These are phyloP conservation scores for Lasiosphaeria hispida DNA, from an alignment of 495 filamentous ascomycete species.

Conservation along the genomic window DNA sequence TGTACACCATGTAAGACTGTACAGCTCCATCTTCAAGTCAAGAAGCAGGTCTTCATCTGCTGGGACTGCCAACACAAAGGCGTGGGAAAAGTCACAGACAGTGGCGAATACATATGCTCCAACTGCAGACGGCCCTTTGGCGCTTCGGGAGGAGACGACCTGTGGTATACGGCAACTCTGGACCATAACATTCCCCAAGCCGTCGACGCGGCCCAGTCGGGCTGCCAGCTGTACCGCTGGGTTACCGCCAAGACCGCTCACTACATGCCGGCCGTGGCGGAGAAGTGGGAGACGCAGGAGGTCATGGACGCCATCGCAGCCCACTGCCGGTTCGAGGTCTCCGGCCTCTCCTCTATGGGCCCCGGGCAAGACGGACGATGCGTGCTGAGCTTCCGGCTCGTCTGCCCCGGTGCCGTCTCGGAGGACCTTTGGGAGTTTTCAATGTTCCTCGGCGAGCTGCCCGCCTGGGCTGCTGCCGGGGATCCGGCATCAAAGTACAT, in stretches of 20 bases:
- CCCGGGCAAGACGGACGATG: background rate
- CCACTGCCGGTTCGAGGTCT: background rate
- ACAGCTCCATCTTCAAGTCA: background rate
- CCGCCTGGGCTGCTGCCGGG: background rate
- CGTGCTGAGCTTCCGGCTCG: background rate
- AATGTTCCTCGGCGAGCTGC: background rate
- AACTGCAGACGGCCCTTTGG: background rate
- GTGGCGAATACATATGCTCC: background rate
- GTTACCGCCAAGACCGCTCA: background rate
- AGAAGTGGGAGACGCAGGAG: background rate
- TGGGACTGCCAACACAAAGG: background rate
- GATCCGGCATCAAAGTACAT: background rate
- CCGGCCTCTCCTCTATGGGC: background rate
- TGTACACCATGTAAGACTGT: background rate
- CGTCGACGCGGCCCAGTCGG: background rate
- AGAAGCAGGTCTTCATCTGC: too few species aligned
- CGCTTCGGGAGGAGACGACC: too few species aligned
- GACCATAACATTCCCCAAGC: background rate
- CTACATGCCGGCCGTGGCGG: background rate
- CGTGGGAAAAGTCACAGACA: background rate
- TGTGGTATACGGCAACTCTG: background rate
- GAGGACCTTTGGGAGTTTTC: background rate
- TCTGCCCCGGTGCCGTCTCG: background rate
- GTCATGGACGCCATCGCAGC: constrained; percentile 1
- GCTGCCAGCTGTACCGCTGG: constrained; percentile 8